These are phyloP conservation scores for Trypanosoma grayi DNA, from an alignment of 208 protist genomes.

Conservation along the genomic window DNA sequence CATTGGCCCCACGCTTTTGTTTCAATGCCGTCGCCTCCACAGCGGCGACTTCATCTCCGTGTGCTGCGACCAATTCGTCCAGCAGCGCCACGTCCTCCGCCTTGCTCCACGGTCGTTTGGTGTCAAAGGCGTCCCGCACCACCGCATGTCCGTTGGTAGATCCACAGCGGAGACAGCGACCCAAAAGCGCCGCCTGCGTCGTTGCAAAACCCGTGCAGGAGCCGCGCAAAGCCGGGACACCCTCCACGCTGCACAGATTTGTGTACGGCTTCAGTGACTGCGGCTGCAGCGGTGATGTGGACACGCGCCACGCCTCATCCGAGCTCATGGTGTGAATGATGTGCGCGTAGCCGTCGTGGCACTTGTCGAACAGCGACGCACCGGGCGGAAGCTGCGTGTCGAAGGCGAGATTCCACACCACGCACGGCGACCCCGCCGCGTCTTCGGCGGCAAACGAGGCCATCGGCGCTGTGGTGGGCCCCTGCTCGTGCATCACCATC, in stretches of 20 bases:
- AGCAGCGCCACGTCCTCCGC: constrained; percentile 49
- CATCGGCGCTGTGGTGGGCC: constrained; percentile 43
- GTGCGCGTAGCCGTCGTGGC: constrained; percentile 63
- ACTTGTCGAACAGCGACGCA: constrained; percentile 62
- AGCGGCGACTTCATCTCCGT: constrained; percentile 69
- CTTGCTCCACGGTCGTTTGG: constrained; percentile 39
- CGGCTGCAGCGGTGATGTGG: constrained; percentile 25
- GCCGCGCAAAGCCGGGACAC: constrained; percentile 66
- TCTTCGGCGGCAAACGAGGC: constrained; percentile 31
- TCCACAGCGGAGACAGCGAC: constrained; percentile 55
- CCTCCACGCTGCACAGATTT: constrained; percentile 54
- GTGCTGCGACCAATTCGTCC: constrained; percentile 36
- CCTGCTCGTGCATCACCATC: constrained; percentile 73
- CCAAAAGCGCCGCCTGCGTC: constrained; percentile 35
- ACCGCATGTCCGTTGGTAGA: constrained; percentile 64
- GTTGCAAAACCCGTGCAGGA: constrained; percentile 77
- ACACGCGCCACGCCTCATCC: constrained; percentile 45
- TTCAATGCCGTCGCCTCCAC: constrained; percentile 45
- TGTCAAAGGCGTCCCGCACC: constrained; percentile 35
- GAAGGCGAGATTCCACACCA: constrained; percentile 35
- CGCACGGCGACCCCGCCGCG: constrained; percentile 20
- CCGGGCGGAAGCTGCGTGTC: constrained; percentile 11
- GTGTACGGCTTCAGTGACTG: constrained; percentile 32
- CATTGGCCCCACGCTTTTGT: constrained; percentile 29
- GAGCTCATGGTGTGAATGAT: constrained; percentile 65